A percentile compares a stretch with the other conserved stretches of the same genome.
Evolutionary conservation across 345 rosid species (phyloP).

Genomic region (Arabis hirsuta): DNA sequence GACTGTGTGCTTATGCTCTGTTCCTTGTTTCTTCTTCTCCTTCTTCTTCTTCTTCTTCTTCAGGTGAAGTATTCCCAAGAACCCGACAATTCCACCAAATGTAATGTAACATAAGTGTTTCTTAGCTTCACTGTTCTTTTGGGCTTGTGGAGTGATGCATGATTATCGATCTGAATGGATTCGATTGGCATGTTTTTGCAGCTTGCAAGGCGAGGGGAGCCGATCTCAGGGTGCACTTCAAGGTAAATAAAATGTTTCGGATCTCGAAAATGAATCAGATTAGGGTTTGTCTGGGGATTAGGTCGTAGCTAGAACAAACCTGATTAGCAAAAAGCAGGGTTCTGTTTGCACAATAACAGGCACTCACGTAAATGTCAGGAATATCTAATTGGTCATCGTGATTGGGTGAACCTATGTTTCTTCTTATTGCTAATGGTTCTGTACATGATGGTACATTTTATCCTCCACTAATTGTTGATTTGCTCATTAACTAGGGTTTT

Average conservation of each 20-base stretch:
- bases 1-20: neutral
- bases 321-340: slow-evolving; percentile 70
- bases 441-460: slow-evolving; percentile 55
- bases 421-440: slow-evolving; percentile 55
- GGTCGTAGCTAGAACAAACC: slow-evolving; percentile 37
- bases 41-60: neutral
- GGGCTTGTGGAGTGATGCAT: neutral
- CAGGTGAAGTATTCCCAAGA: slow-evolving; percentile 97
- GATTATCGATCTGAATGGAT: slow-evolving; percentile 5
- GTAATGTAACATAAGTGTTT: slow-evolving; percentile 60
- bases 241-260: slow-evolving; percentile 49
- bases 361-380: slow-evolving; percentile 64
- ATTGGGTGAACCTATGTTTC: slow-evolving; percentile 66
- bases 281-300: neutral
- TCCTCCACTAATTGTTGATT: neutral
- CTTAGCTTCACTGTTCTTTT: neutral
- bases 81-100: slow-evolving; percentile 92
- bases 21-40: neutral
- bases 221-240: slow-evolving; percentile 93
- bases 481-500: too few species aligned
- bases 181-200: slow-evolving; percentile 37
- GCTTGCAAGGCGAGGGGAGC: slow-evolving; percentile 98
- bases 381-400: slow-evolving; percentile 55
- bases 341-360: slow-evolving; percentile 55
- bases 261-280: slow-evolving; percentile 10